Conservation (phyloP, 768 basidiomycete genomes). For the Boletus bicolor region DNA sequence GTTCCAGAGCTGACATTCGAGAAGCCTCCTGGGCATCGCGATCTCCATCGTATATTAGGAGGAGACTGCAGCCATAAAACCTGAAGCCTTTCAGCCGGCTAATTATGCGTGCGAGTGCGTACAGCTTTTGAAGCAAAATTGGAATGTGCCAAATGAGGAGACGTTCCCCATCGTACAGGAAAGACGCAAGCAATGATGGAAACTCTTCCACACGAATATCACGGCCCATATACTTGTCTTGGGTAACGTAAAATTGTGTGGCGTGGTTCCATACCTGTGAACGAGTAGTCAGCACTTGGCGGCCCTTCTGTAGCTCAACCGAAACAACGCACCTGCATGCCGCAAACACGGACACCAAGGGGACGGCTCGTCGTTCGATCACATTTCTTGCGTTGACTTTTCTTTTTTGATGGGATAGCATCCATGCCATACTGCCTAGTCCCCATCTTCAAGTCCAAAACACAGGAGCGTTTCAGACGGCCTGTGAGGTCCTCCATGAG, state of each 20-base stretch:
- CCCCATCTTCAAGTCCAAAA: constrained; percentile 99
- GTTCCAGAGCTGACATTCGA: constrained; percentile 57
- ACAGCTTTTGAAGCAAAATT: constrained; percentile 83
- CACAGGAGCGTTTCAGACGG: constrained; percentile 84
- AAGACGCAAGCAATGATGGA: constrained; percentile 73
- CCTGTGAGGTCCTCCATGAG: constrained; percentile 99
- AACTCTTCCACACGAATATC: constrained; percentile 88
- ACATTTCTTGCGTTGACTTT: constrained; percentile 98
- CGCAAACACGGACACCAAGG: constrained; percentile 91
- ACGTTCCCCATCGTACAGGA: constrained; percentile 79
- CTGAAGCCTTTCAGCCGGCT: constrained; percentile 90
- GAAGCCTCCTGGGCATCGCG: constrained; percentile 78
- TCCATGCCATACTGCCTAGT: constrained; percentile 98
- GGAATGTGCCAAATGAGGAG: constrained; percentile 93
- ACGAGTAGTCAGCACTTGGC: constrained; percentile 4
- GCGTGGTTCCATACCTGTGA: constrained; percentile 87
- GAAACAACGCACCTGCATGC: constrained; percentile 88
- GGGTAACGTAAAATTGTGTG: constrained; percentile 81
- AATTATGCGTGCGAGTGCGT: constrained; percentile 90
- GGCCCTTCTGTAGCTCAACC: background rate
- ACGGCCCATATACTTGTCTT: constrained; percentile 96
- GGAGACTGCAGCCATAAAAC: constrained; percentile 95
- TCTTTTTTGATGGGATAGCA: constrained; percentile 89
- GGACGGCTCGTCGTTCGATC: constrained; percentile 91
- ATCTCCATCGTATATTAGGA: constrained; percentile 98